Base-by-base conservation (phyloP, 2,329 filamentous ascomycete species). In the Fusarium caatingaense region DNA sequence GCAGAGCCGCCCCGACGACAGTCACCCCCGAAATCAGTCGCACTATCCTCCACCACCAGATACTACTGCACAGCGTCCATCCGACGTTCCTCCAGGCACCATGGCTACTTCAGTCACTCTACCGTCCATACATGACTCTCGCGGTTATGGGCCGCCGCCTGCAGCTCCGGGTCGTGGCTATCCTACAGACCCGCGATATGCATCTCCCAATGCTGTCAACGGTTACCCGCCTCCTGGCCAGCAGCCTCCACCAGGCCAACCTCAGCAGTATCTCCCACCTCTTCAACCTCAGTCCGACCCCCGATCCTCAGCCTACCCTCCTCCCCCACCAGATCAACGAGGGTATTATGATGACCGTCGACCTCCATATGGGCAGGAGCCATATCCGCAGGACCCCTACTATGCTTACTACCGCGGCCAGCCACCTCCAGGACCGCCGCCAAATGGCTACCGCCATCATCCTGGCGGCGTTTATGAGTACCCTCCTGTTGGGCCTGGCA, bases 61-160 rank as follows among this genome's bases (percentile, higher is more conserved):
- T 67, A 80, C 80, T 67, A 80, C 80, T 66, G 74, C 78, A 48
- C 77, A 78, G 46, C 79, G 78, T 73, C 73, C 79, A 18, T 50
- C 61, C 46, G 69, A 78, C 60, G 72, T 70, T 40, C 69, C 76
- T 56, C 69, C 74, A 72, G 56, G 69, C 69, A 79, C 70, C 69
- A 85, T 85, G 81, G 81, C 83, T 55, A 76, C 81, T 51, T 78
- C 80, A 60, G 81, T 85, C 62, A 85, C 81, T 64, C 77, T 86
- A 34, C 85, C 85, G 2, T 83, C 85, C 20, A 86, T 87, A 56
- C 81, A 86, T 56, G 85, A 86, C 72, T 76, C 81, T 48, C 78
- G 82, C 60, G 68, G 73, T 20, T 82, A 82, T 58, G 75, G 76
- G 12, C 72, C 77, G 45, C 79, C 76, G 46, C 71, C 76, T 48